Evolutionary conservation across 2,329 filamentous ascomycete species (phyloP).

Genomic region (Polychaeton citri): DNA sequence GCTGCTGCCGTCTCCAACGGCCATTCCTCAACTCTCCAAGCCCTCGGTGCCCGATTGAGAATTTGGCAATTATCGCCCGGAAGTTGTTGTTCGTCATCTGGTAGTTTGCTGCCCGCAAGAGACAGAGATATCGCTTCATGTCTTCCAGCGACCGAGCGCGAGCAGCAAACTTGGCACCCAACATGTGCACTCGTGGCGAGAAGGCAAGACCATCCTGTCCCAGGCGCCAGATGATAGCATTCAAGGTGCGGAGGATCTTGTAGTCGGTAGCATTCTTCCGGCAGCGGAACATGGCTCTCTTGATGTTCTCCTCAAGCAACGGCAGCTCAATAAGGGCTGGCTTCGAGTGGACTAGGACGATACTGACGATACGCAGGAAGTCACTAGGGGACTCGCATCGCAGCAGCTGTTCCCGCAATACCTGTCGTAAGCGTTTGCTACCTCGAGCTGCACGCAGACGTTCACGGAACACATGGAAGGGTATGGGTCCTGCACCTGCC

Average conservation of each 20-base stretch:
- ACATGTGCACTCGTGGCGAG: slow-evolving; percentile 9
- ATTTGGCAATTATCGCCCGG: slow-evolving; percentile 23
- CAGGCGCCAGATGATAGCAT: slow-evolving; percentile 15
- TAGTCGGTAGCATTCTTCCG: slow-evolving; percentile 16
- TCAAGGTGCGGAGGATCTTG: slow-evolving; percentile 14
- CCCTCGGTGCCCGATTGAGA: slow-evolving; percentile 21
- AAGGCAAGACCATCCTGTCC: slow-evolving; percentile 11
- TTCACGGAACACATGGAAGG: slow-evolving; percentile 13
- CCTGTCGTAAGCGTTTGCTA: slow-evolving; percentile 8
- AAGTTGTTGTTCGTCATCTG: slow-evolving; percentile 16
- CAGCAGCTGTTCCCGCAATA: slow-evolving; percentile 18
- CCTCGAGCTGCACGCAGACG: slow-evolving; percentile 8
- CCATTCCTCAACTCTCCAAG: slow-evolving; percentile 25
- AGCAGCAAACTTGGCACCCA: slow-evolving; percentile 23
- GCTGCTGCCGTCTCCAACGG: slow-evolving; percentile 20
- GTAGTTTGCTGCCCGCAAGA: slow-evolving; percentile 7
- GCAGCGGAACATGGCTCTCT: slow-evolving; percentile 21
- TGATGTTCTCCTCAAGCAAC: slow-evolving; percentile 14
- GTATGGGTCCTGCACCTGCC: slow-evolving; percentile 9
- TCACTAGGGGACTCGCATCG: slow-evolving; percentile 15
- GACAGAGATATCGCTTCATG: slow-evolving; percentile 21
- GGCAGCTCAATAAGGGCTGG: slow-evolving; percentile 9
- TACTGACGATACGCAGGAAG: slow-evolving; percentile 17
- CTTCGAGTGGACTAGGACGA: slow-evolving; percentile 12
- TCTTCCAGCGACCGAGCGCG: slow-evolving; percentile 13